phyloP scores from a whole-genome alignment of 169 alveolate species.

The Perkinsus chesapeaki region DNA sequence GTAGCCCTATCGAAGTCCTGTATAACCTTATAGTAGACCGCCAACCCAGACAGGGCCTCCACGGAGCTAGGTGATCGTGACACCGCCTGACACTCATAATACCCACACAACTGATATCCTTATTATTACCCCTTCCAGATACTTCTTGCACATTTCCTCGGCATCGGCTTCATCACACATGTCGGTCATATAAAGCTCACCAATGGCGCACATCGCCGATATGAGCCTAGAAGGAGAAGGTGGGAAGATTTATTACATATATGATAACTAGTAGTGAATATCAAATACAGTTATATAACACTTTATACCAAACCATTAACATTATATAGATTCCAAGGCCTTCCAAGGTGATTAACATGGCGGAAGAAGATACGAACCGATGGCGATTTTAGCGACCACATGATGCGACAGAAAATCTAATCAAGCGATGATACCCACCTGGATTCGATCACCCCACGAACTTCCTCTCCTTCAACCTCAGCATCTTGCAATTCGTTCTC shows the following conservation, averaged over 20 bases:
- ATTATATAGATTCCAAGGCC: no score
- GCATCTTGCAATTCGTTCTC: background rate
- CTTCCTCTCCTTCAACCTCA: background rate
- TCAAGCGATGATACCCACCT: background rate
- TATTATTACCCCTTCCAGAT: background rate
- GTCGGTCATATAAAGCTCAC: slow-evolving; percentile 35
- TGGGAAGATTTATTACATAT: no score
- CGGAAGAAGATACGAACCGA: no score
- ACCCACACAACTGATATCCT: background rate
- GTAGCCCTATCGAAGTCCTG: background rate
- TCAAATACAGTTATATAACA: no score
- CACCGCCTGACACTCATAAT: background rate
- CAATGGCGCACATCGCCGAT: slow-evolving; percentile 26
- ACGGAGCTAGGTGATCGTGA: background rate
- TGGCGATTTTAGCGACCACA: background rate
- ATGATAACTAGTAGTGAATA: no score
- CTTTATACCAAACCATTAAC: no score
- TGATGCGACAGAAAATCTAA: background rate
- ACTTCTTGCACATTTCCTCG: slow-evolving; percentile 9
- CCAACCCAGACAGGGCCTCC: background rate
- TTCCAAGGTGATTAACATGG: no score
- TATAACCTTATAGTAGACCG: background rate
- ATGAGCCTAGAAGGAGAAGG: background rate
- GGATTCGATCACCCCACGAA: background rate
- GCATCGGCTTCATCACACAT: slow-evolving; percentile 24